Evolutionary conservation across 1,284 basidiomycete genomes (phyloP).

Genomic region (Leccinum fallax): DNA sequence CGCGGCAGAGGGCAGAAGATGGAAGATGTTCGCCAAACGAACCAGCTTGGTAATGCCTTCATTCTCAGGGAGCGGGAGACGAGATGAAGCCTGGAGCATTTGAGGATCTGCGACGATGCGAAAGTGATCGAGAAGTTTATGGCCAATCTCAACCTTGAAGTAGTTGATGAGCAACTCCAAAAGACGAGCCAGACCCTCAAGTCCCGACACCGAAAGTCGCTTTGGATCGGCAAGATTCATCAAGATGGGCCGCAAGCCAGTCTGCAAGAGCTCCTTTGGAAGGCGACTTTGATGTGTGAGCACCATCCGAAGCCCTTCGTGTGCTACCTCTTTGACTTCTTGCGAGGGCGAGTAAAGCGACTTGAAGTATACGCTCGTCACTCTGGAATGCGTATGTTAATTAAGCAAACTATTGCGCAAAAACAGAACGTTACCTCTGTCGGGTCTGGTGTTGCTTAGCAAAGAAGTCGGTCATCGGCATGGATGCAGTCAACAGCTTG

Average conservation of each 20-base stretch:
- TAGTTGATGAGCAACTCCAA: constrained; percentile 96
- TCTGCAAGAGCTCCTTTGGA: constrained; percentile 95
- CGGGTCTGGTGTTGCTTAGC: constrained; percentile 80
- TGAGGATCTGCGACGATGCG: constrained; percentile 85
- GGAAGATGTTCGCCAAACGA: constrained; percentile 95
- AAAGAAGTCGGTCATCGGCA: constrained; percentile 94
- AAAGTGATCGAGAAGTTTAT: constrained; percentile 97
- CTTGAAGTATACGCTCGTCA: constrained; percentile 98
- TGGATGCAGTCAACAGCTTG: constrained; percentile 89
- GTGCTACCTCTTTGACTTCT: constrained; percentile 95
- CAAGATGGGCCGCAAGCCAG: constrained; percentile 92
- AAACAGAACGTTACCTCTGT: constrained; percentile 62
- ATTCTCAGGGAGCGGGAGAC: constrained; percentile 82
- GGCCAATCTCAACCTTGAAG: constrained; percentile 99
- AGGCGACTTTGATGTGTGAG: constrained; percentile 89
- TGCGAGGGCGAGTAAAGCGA: constrained; percentile 93
- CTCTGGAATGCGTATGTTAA: constrained; percentile 47
- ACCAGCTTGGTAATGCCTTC: constrained; percentile 94
- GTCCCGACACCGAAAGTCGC: constrained; percentile 53
- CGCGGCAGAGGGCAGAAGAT: constrained; percentile 90
- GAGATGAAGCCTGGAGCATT: constrained; percentile 79
- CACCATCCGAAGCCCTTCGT: constrained; percentile 91
- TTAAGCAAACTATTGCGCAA: constrained; percentile 9
- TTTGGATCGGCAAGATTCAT: constrained; percentile 96
- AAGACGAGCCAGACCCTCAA: constrained; percentile 95